Evolutionary conservation across 2,329 filamentous ascomycete genomes (phyloP).

Genomic region (Fusarium sambucinum): DNA sequence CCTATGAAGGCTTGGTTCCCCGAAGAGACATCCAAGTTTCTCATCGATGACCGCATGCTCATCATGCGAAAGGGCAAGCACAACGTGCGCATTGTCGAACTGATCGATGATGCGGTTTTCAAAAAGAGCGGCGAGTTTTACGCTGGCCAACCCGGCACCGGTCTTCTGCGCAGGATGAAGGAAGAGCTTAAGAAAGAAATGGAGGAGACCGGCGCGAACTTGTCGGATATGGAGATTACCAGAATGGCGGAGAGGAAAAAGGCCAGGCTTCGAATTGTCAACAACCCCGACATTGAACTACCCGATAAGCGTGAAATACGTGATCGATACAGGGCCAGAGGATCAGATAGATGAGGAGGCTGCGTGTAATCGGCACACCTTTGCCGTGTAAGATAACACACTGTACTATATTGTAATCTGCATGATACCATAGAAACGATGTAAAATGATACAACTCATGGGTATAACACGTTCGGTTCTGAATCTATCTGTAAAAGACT

Average conservation of each 20-base stretch:
- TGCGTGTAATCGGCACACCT: neutral
- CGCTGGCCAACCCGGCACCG: constrained; percentile 65
- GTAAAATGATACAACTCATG: constrained; percentile 37
- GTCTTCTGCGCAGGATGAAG: constrained; percentile 60
- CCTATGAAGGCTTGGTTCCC: constrained; percentile 70
- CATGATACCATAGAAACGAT: constrained; percentile 49
- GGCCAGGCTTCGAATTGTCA: constrained; percentile 50
- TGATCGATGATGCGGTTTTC: constrained; percentile 69
- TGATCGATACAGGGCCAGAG: constrained; percentile 36
- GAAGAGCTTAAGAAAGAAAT: constrained; percentile 55
- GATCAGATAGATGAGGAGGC: constrained; percentile 12
- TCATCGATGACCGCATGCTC: constrained; percentile 70
- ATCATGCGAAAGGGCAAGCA: constrained; percentile 74
- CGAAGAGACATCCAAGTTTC: constrained; percentile 68
- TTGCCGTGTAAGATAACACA: constrained; percentile 39
- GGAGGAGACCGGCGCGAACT: constrained; percentile 46
- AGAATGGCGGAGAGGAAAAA: constrained; percentile 35
- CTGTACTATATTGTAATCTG: constrained; percentile 50
- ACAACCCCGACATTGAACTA: constrained; percentile 58
- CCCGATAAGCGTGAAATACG: constrained; percentile 54
- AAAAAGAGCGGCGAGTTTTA: constrained; percentile 62
- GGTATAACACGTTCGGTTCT: constrained; percentile 8
- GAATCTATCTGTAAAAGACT: constrained; percentile 63
- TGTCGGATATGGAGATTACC: constrained; percentile 49
- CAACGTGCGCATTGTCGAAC: constrained; percentile 71